Evolutionary conservation across 106 monocot genomes (phyloP), one percentile per base, ranked within the genome.

Genomic region (Narthecium ossifragum): DNA sequence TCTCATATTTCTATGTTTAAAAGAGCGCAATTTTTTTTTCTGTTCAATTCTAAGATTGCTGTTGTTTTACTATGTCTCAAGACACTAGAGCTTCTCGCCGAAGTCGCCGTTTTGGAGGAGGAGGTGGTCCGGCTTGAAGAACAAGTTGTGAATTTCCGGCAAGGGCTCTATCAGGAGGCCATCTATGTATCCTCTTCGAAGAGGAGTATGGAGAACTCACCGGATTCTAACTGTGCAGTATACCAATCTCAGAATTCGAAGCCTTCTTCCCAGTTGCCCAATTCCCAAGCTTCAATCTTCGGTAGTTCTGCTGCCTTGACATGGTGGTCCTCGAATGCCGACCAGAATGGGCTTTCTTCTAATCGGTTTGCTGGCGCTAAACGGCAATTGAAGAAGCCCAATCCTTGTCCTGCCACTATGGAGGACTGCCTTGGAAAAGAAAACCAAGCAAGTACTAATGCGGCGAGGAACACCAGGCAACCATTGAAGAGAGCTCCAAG

Each of bases 61-160:
- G 30, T 58, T 63, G 26, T 49, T 65, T 59, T 14, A 47, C 20
- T 58, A 69, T 26, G 6, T 14, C 50, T 34, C 46, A 82, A 86
- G 96, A 90, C 74, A 23, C 51, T 98, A 50, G 86, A 86, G 73
- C 90, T 98, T 51, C 69, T 98, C 9, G 96, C 86, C n/a, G 96
- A 98, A 59, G 90, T 98, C 8, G 96, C 96, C 1, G 78, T 90
- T 1, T 61, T 98, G 53, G 96, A 98, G 43, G 96, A 98, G 57
- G 96, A 98, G 51, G 96, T 98, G 15, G 80, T 77, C 13, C 59
- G 90, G 39, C 86, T 98, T n/a, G 96, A 98, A 77, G 90, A 90
- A 24, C 86, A 98, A 59, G 83, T 98, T 21, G 77, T 90, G 46
- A 84, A 81, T 74, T 84, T 83, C 66, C 40, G 96, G 69, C 84